Base-by-base conservation (phyloP, 2,329 filamentous ascomycete species). In the Aspergillus tamarii region DNA sequence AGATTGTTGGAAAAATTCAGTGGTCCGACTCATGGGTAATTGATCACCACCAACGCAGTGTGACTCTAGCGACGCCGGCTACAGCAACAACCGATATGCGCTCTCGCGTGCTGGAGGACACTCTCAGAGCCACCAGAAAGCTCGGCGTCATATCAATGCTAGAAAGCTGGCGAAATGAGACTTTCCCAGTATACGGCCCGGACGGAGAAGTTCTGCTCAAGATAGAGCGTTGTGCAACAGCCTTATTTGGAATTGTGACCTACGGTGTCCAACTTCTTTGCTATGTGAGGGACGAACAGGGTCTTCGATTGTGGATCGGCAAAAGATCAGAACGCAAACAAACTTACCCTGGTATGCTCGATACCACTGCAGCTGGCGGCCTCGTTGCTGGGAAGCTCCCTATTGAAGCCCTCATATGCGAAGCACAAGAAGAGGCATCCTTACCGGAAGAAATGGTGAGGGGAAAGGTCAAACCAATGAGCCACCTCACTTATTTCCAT, bases 201-300 rank as follows among this genome's bases (percentile, higher is more conserved):
- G 67, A 70, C n/a, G 78, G 76, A n/a, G 74, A 78, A 41, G 53
- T 78, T 32, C 59, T 82, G 12, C 78, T 83, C 54, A 74, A 74
- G 32, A 76, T 83, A 6, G 81, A 83, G 65, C 69, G 80, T 21
- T 73, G 72, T 23, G 81, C 79, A 14, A 77, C 74, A 55, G 76
- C 80, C 28, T 67, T 81, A 12, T 78, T 83, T 19, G 68, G 81
- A 3, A 76, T 83, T 8, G 74, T 82, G 4, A 81, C 76, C 3
- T 80, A 78, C 57, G 80, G 81, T 7, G 77, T 81, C 12, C 81
- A 83, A 61, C 60, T 82, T 63, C 76, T 73, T 0, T 78, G 74
- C 1, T 83, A 76, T 61, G 74, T 76, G 2, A 34, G 53, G 3
- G 60, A 62, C 21, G 59, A 30, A 23, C 26, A 64, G 16, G 63